Base-by-base conservation (phyloP, 2,329 filamentous ascomycete genomes). In the Hymenoscyphus linearis region DNA sequence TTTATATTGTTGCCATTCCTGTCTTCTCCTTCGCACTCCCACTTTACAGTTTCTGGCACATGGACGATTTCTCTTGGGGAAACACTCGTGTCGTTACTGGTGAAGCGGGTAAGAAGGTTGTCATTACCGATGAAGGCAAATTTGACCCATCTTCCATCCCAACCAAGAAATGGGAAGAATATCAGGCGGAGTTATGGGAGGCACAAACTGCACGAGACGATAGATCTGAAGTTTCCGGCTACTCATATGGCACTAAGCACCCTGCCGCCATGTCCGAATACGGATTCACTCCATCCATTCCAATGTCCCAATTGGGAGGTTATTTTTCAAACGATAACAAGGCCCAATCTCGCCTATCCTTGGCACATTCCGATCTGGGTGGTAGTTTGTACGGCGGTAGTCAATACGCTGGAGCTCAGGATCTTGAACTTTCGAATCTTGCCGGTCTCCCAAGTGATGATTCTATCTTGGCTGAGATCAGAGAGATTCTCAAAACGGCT, bases 41-140 rank as follows among this genome's bases (percentile, higher is more conserved):
- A 0, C 79, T 99, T 31, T 98, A 98, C 75, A 83, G 93, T 56
- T 99, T 99, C 84, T 99, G 95, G 95, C 85, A 97, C 78, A 98
- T 98, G 95, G 95, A 99, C 76, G 95, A 99, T 78, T 99, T 99
- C 84, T 90, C 89, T 70, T 99, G 95, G 95, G 95, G 95, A 77
- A 99, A 97, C 77, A 99, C 95, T 47, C 93, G 95, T 85, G 85
- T 99, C 61, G 92, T 99, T 66, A 95, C 90, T 7, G 95, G 95
- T 74, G 95, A 99, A 74, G 88, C 88, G 75, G 95, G 95, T 66
- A 88, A 91, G 74, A 93, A 97, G 80, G 80, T 98, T 64, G 85
- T 99, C 69, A 88, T 99, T 67, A 91, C 92, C 1, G 95, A 99
- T 74, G 95, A 99, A 78, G 95, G 95, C 79, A 97, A 96, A 76